phyloP scores from a whole-genome alignment of 2,329 filamentous ascomycete genomes.

The Clarireedia homoeocarpa region DNA sequence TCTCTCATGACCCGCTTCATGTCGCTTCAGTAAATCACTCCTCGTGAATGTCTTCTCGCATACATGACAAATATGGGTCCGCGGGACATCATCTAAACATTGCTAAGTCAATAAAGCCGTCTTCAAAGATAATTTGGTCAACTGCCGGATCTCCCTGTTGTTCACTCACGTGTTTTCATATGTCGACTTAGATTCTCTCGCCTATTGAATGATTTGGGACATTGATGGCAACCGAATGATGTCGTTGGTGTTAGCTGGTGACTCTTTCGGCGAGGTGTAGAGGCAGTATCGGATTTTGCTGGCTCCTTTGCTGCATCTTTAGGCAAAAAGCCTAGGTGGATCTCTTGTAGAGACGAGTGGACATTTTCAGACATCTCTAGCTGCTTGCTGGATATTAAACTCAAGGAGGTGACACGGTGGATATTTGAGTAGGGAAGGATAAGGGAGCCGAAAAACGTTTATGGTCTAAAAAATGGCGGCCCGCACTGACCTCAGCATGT shows the following conservation, averaged over 20 bases:
- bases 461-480: background rate
- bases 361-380: background rate
- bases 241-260: background rate
- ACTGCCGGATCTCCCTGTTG: background rate
- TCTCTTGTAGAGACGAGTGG: background rate
- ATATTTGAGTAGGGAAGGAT: background rate
- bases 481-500: background rate
- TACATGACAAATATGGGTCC: conserved; percentile 18
- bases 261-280: background rate
- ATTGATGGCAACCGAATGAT: conserved; percentile 15
- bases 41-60: conserved; percentile 22
- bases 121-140: background rate
- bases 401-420: background rate
- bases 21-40: conserved; percentile 21
- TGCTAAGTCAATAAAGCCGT: conserved; percentile 3
- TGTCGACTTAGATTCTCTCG: conserved; percentile 23
- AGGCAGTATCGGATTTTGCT: background rate
- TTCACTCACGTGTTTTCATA: conserved; percentile 18
- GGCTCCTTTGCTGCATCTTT: background rate
- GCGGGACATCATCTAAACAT: conserved; percentile 11
- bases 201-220: conserved; percentile 19
- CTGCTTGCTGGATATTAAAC: background rate
- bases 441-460: background rate
- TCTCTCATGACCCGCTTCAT: conserved; percentile 20
- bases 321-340: background rate